Conservation (phyloP, 495 filamentous ascomycete genomes). For the Penicillium cataractarum region DNA sequence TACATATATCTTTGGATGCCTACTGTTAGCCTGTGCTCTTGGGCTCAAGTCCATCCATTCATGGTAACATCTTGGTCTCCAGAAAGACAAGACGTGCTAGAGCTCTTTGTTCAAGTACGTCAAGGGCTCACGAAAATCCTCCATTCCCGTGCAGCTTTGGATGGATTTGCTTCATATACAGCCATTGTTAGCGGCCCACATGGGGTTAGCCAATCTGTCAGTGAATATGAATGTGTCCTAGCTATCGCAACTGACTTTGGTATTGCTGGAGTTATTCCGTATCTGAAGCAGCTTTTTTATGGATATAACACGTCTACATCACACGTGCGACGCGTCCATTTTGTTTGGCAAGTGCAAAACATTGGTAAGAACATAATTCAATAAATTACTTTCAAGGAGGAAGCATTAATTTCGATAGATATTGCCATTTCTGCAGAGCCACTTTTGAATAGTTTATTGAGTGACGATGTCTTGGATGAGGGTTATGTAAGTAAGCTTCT, state of each 20-base stretch:
- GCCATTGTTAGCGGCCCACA: conserved; percentile 22
- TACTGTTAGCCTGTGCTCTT: conserved; percentile 25
- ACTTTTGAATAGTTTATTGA: conserved; percentile 20
- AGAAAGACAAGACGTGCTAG: conserved; percentile 23
- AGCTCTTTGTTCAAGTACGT: conserved; percentile 26
- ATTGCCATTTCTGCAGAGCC: conserved; percentile 17
- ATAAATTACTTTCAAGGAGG: not conserved
- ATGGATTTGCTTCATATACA: conserved; percentile 11
- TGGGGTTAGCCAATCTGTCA: conserved; percentile 25
- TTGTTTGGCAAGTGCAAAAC: conserved; percentile 36
- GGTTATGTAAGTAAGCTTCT: conserved; percentile 18
- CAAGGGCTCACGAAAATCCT: conserved; percentile 30
- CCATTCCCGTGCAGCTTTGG: conserved; percentile 12
- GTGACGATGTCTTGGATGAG: conserved; percentile 20
- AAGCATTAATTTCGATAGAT: conserved; percentile 10
- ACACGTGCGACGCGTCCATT: conserved; percentile 27
- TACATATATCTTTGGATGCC: conserved; percentile 33
- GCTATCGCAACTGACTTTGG: conserved; percentile 24
- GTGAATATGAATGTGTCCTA: conserved; percentile 14
- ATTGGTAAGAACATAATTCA: conserved; percentile 18
- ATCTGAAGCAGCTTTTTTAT: conserved; percentile 36
- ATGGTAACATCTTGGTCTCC: conserved; percentile 35
- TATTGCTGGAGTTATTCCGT: conserved; percentile 30
- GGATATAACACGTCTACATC: conserved; percentile 27
- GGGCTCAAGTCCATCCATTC: conserved; percentile 36